A percentile compares a stretch with the other conserved stretches of the same genome.
Conservation (phyloP, 257 asterid species). For the Solanum microdontum region DNA sequence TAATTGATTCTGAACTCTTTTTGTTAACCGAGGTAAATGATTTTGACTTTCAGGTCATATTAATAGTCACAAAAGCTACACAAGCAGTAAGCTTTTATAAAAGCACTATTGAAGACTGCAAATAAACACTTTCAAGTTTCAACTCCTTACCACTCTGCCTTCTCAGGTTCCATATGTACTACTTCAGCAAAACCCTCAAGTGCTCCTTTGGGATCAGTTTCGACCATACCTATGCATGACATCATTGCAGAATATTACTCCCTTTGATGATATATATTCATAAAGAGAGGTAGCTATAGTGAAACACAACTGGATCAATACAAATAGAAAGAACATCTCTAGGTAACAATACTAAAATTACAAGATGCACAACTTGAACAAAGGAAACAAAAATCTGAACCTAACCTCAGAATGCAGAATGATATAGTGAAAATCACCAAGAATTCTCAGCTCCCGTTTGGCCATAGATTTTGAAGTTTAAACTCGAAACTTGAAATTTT, state of each 20-base stretch:
- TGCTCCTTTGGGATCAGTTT: constrained; percentile 84
- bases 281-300: not conserved
- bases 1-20: not conserved
- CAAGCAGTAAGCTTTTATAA: not conserved
- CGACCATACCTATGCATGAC: constrained; percentile 56
- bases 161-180: constrained; percentile 84
- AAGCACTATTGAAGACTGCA: not conserved
- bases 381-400: not conserved
- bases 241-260: not conserved
- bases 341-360: not conserved
- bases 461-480: not conserved
- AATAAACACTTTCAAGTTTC: not conserved
- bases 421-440: not conserved
- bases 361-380: not conserved
- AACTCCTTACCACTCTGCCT: constrained; percentile 76
- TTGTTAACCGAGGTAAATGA: not conserved
- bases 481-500: not conserved
- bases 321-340: not conserved
- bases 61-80: not conserved
- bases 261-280: not conserved
- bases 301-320: not conserved
- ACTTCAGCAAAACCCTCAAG: constrained; percentile 90
- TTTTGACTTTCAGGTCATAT: not conserved
- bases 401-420: not conserved
- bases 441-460: not conserved